A percentile compares a stretch with the other conserved stretches of the same genome.
Conservation (phyloP, 352 stramenopile genomes). For the Pythium chondricola region DNA sequence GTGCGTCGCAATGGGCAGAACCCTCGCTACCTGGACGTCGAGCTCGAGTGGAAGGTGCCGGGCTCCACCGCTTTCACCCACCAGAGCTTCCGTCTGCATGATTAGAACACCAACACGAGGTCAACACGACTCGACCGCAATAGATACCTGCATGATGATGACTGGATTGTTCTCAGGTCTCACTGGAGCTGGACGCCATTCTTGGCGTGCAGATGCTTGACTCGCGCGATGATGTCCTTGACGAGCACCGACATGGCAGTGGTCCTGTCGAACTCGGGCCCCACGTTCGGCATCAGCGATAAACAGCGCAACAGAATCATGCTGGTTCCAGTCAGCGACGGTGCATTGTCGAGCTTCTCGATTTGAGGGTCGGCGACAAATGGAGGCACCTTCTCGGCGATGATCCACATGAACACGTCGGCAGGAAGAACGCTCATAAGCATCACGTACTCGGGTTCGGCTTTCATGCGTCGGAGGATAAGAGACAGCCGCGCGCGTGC, state of each 20-base stretch:
- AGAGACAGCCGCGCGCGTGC: slow-evolving; percentile 62
- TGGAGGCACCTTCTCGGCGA: slow-evolving; percentile 39
- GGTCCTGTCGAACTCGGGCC: slow-evolving; percentile 59
- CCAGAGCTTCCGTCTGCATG: slow-evolving; percentile 78
- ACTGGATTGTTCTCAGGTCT: neutral
- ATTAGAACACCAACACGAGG: slow-evolving; percentile 26
- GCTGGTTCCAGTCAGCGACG: slow-evolving; percentile 73
- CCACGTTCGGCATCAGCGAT: slow-evolving; percentile 31
- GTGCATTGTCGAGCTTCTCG: slow-evolving; percentile 52
- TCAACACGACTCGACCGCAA: neutral
- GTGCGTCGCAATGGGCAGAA: slow-evolving; percentile 89
- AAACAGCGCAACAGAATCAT: slow-evolving; percentile 66
- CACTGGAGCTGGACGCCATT: neutral
- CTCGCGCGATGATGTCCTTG: slow-evolving; percentile 71
- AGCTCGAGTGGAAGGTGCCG: slow-evolving; percentile 68
- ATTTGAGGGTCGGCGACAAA: slow-evolving; percentile 56
- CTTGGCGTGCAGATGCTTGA: slow-evolving; percentile 42
- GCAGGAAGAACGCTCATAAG: slow-evolving; percentile 81
- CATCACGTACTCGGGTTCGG: slow-evolving; percentile 61
- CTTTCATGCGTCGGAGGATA: slow-evolving; percentile 74
- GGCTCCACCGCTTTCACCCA: slow-evolving; percentile 31
- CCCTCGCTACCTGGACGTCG: slow-evolving; percentile 91
- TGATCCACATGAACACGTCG: slow-evolving; percentile 72
- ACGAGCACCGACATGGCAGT: slow-evolving; percentile 75
- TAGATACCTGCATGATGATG: slow-evolving; percentile 14